These are phyloP conservation scores for Hyaloscypha bicolor DNA, from an alignment of 495 filamentous ascomycete genomes.

Conservation along the genomic window DNA sequence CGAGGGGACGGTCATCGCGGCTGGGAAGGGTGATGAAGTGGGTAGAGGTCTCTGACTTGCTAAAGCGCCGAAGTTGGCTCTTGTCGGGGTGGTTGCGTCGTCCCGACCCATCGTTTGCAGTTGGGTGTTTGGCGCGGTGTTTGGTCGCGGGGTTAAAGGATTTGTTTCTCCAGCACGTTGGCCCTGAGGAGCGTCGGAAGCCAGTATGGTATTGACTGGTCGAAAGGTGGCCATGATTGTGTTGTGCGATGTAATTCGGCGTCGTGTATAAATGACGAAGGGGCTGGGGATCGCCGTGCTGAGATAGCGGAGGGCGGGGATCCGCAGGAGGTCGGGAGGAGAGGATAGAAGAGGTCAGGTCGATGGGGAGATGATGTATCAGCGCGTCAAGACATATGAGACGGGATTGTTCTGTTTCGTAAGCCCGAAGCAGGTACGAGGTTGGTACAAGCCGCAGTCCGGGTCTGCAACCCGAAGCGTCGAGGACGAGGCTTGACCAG, in stretches of 20 bases:
- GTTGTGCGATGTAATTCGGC: background rate
- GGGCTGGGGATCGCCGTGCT: slow-evolving; percentile 22
- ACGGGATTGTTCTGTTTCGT: background rate
- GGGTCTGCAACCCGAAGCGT: background rate
- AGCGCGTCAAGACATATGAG: slow-evolving; percentile 25
- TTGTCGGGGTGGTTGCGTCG: slow-evolving; percentile 63
- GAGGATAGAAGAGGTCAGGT: slow-evolving; percentile 14
- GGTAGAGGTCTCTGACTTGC: slow-evolving; percentile 63
- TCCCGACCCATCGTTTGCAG: slow-evolving; percentile 40
- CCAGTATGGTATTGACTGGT: slow-evolving; percentile 74
- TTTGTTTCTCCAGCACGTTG: slow-evolving; percentile 54
- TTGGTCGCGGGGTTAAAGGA: slow-evolving; percentile 61
- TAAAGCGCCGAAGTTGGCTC: slow-evolving; percentile 57
- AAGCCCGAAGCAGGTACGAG: slow-evolving; percentile 18
- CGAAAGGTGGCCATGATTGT: slow-evolving; percentile 57
- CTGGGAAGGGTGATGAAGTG: slow-evolving; percentile 52
- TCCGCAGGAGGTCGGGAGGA: slow-evolving; percentile 19
- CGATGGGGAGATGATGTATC: slow-evolving; percentile 12
- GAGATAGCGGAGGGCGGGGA: slow-evolving; percentile 10
- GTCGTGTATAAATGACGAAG: slow-evolving; percentile 17
- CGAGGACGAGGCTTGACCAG: slow-evolving; percentile 3
- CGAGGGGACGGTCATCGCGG: slow-evolving; percentile 51
- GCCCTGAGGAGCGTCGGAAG: slow-evolving; percentile 40
- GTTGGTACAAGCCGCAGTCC: slow-evolving; percentile 18
- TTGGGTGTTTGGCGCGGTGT: slow-evolving; percentile 45